Base-by-base conservation (phyloP, 1,139 yeast genomes). In the Candida dubliniensis region DNA sequence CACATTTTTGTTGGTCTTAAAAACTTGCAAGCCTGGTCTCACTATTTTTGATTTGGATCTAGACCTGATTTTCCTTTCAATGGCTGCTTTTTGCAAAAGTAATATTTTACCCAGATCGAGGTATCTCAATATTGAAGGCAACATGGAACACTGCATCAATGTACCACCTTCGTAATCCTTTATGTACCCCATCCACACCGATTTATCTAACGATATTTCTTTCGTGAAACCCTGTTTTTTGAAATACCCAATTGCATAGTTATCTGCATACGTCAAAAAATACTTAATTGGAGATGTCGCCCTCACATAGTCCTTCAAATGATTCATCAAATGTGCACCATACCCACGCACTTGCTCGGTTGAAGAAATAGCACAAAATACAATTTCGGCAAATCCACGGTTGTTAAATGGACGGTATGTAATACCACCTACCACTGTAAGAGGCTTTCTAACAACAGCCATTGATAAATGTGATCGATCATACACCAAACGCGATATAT, bases 131-230 rank as follows among this genome's bases (percentile, higher is more conserved):
- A 87, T 83, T 38, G 81, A 71, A 0, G 98, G 97, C 43, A 93
- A 71, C 96, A 91, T 91, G 1, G 93, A 72, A 61, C 99, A 95
- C 66, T 95, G 98, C 98, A 93, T 93, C 49, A 93, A 71, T 0
- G 99, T 95, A 56, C 99, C 99, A 31, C 99, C 99, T 69, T 93
- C 99, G 64, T 93, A 93, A 71, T 93, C 99, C 66, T 95, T 93
- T 60, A 93, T 93, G 64, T 93, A 93, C 6, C 99, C 99, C 95
- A 90, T 89, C 99, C 99, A 93, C 32, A 85, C 77, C 36, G 83
- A 80, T 55, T 84, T 86, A 41, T 91, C 95, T 41, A 93, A 74
- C 4, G 96, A 78, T 38, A 93, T 87, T 50, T 93, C 98, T 61
- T 93, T 95, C 23, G 98, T 91, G 65, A 93, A 93, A 1, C 99